Evolutionary conservation across 2,329 filamentous ascomycete genomes (phyloP), one percentile per base, ranked within the genome.

Genomic region (Penicillium oxalicum): DNA sequence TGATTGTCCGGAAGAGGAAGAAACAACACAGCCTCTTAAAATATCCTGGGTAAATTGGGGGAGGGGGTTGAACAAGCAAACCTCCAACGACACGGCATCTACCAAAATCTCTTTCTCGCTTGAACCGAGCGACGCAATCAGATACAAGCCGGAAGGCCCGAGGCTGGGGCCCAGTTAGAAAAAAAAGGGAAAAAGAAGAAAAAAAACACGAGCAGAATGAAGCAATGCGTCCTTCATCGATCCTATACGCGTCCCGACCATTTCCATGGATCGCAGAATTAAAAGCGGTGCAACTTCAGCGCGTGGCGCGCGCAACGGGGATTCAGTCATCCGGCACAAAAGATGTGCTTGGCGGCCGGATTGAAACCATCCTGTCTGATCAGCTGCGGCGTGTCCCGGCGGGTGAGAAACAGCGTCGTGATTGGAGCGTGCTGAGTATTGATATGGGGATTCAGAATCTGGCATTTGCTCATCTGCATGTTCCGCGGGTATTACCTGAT

Each of bases 401-500:
- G 8, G 35, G 25, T 28, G 29, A 37, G n/a, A 39, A n/a, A 4
- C n/a, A n/a, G 1, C 4, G 28, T 5, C 7, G 33, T 13, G 40
- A 45, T 28, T 34, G 28, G 44, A 76, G 83, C 38, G 75, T 93
- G 25, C 67, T 93, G 32, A 91, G 87, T 63, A 85, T 94, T 53
- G 88, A 94, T 65, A 86, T 93, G 81, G 88, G 88, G 4, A 86
- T 94, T 56, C 82, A 81, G 38, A 94, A 94, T 64, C 73, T 94
- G 4, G 88, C 87, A 1, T 88, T 82, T 63, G 87, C 86, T 55
- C 75, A 88, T 52, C 66, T 87, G 29, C 60, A 70, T 13, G 61
- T 77, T 45, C 50, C 54, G 40, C 49, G 55, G 28, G 27, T 44
- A 26, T 27, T 18, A 2, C 18, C 38, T 39, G 8, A 24, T 9